Base-by-base conservation (phyloP, 1,284 basidiomycete genomes). In the Trametes versicolor region DNA sequence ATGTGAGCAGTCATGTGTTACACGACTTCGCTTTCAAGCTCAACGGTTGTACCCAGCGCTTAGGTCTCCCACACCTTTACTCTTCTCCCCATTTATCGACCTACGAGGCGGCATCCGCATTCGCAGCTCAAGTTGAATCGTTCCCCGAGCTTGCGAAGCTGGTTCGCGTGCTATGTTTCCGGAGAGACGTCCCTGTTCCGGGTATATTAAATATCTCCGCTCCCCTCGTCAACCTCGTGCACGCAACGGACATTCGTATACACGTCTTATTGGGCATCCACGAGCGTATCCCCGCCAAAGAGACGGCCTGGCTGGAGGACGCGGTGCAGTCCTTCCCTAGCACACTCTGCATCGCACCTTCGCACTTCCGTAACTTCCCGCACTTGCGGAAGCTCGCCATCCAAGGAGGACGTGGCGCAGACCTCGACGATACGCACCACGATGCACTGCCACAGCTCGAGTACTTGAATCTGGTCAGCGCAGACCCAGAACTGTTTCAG, bases 161-260 rank as follows among this genome's bases (percentile, higher is more conserved):
- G 21, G 37, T 60, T 9, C 58, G 58, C 27, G 58, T 34, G 2
- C 49, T 60, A 19, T 32, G 32, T 19, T 17, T 51, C 5, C 5
- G 10, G 49, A 29, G 17, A 17, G 19, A 13, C 6, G 37, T 51
- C 25, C 23, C 19, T 15, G 23, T 51, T 32, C 37, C 49, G 19
- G 21, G 12, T 19, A 48, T 34, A 10, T 15, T 29, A 23, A 19
- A 45, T 5, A 32, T 63, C 17, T 36, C 32, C n/a, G 43, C 34
- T 10, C 56, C 62, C 2, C 7, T 63, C 15, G 17, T 54, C 1
- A 63, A 63, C 19, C 56, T 63, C 19, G 62, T 58, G 19, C 43
- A 51, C 39, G 51, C 58, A 2, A 15, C 19, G 19, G 45, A 49
- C 12, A 4, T 9, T 4, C 29, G 57, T 34, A 45, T 63, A 15